Evolutionary conservation across 148 eudicot species (phyloP), one percentile per base, ranked within the genome.

Genomic region (Rhododendron griersonianum): DNA sequence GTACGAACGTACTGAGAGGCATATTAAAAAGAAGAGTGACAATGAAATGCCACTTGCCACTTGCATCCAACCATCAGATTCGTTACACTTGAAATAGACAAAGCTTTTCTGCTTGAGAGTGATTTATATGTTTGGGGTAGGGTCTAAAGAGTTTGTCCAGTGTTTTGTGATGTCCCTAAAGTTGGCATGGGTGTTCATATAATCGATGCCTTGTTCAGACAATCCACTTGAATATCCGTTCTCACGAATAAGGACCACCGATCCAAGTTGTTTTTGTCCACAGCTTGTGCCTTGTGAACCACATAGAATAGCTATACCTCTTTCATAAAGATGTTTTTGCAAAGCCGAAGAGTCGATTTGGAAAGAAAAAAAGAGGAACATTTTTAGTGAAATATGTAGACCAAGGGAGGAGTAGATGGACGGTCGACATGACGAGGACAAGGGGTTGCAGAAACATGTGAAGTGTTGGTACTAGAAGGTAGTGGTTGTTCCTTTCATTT

Each of bases 401-500:
- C 50, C 65, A 44, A 74, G 41, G 69, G 48, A 33, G 71, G 37
- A 76, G 50, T 76, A 67, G 80, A n/a, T 84, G 86, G 39, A 18
- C n/a, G 19, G 69, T 37, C 11, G 86, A 84, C 67, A 48, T 74
- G 65, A 84, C 11, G 63, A 73, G 37, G 39, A 73, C 48, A 84
- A 50, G 67, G 45, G 57, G 48, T 75, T 74, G n/a, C 61, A 19
- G 48, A 75, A 51, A 75, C 61, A 50, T 51, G 44, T 50, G 81
- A 74, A 47, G 65, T 28, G 75, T 48, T 51, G 28, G 81, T 23
- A 51, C 19, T 39, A 30, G 23, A 44, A 63, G 57, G 55, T 80
- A 80, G 87, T 85, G 84, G 83, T 35, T 79, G 87, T 85, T 85
- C 75, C 87, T 85, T 85, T 85, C 79, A 85, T 79, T 47, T 78